phyloP scores from a whole-genome alignment of 78 protist genomes.

The Dictyostelium citrinum region DNA sequence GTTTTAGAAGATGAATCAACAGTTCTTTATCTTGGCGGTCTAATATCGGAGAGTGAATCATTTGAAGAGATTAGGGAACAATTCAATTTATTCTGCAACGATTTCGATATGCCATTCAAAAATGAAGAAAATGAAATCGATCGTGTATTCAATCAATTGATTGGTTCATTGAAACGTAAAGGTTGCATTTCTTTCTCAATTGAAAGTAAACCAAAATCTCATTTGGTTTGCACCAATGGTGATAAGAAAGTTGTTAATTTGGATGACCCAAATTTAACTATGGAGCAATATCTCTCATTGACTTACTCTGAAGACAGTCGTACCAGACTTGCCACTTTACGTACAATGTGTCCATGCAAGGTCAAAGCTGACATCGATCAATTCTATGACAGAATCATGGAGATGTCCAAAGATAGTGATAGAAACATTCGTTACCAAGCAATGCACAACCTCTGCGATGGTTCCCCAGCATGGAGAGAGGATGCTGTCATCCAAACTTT shows the following conservation, averaged over 20 bases:
- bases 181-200: slow-evolving; percentile 10
- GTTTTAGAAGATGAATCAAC: slow-evolving; percentile 8
- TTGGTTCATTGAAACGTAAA: neutral
- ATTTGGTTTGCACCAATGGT: slow-evolving; percentile 16
- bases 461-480: slow-evolving; percentile 72
- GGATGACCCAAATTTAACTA: slow-evolving; percentile 62
- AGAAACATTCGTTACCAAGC: slow-evolving; percentile 70
- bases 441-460: slow-evolving; percentile 79
- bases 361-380: slow-evolving; percentile 63
- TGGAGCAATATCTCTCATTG: slow-evolving; percentile 21
- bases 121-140: neutral
- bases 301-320: neutral
- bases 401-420: slow-evolving; percentile 55
- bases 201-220: neutral
- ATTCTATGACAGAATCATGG: slow-evolving; percentile 64
- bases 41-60: slow-evolving; percentile 39
- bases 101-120: neutral
- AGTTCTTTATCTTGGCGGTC: slow-evolving; percentile 9
- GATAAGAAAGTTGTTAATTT: neutral
- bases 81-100: neutral
- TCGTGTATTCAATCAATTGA: neutral
- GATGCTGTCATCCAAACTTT: slow-evolving; percentile 32
- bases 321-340: neutral
- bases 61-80: slow-evolving; percentile 33
- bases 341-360: slow-evolving; percentile 78